Conservation (phyloP, 352 stramenopile genomes). For the Phytophthora litchii region DNA sequence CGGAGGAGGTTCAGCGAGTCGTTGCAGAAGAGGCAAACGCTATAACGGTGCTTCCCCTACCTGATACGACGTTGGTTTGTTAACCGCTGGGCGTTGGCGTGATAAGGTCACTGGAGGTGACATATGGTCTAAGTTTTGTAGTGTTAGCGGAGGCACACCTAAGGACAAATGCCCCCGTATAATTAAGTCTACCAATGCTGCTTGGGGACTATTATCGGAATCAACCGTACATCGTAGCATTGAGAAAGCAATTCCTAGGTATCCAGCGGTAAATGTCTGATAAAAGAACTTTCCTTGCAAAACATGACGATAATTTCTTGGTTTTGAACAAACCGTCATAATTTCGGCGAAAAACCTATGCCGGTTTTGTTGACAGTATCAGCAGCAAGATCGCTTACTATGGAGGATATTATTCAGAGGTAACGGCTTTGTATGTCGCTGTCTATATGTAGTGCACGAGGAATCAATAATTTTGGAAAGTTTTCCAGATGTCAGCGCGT, state of each 20-base stretch:
- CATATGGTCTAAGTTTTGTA: background rate
- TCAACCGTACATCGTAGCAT: background rate
- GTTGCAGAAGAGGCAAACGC: too few relatives aligned
- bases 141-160: background rate
- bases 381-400: background rate
- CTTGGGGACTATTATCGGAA: background rate
- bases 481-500: conserved; percentile 8
- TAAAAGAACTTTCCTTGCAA: background rate
- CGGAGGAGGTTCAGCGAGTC: too few relatives aligned
- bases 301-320: background rate
- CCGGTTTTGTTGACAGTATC: background rate
- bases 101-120: conserved; percentile 15
- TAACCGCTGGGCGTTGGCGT: conserved; percentile 25
- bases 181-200: background rate
- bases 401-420: background rate
- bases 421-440: background rate
- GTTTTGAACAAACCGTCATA: background rate
- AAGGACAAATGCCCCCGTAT: background rate
- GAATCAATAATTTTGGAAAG: background rate
- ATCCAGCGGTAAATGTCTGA: background rate
- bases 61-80: conserved; percentile 10
- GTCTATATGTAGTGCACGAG: conserved; percentile 1
- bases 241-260: background rate
- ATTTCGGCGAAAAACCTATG: background rate
- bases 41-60: too few relatives aligned